These are phyloP conservation scores for Aureoboletus auriporus DNA, from an alignment of 768 basidiomycete genomes.

Conservation along the genomic window DNA sequence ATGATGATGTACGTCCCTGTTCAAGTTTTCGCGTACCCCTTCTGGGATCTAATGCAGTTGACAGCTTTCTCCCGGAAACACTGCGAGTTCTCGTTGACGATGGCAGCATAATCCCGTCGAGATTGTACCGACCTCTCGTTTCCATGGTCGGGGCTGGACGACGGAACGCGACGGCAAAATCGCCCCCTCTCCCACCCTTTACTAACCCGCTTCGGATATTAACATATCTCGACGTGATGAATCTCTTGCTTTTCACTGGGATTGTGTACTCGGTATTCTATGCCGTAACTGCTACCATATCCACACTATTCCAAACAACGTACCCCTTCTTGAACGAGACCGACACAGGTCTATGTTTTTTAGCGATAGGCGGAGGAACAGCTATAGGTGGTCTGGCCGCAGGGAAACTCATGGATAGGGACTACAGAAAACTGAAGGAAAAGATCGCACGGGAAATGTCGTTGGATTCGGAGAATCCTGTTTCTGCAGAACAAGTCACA, in stretches of 20 bases:
- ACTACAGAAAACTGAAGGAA: slow-evolving; percentile 47
- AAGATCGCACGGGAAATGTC: slow-evolving; percentile 9
- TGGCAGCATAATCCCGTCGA: slow-evolving; percentile 26
- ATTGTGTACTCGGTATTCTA: slow-evolving; percentile 52
- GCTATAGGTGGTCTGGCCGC: slow-evolving; percentile 52
- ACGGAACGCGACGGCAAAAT: background rate
- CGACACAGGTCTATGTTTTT: slow-evolving; percentile 70
- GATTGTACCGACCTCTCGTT: slow-evolving; percentile 26
- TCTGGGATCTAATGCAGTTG: background rate
- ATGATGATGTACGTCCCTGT: slow-evolving; percentile 9
- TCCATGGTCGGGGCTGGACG: slow-evolving; percentile 23
- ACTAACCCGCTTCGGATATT: slow-evolving; percentile 37
- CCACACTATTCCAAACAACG: slow-evolving; percentile 45
- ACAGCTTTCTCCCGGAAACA: slow-evolving; percentile 23
- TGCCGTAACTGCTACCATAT: slow-evolving; percentile 39
- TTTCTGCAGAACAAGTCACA: slow-evolving; percentile 17
- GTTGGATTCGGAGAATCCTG: slow-evolving; percentile 19
- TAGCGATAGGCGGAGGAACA: slow-evolving; percentile 73
- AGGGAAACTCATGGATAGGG: slow-evolving; percentile 63
- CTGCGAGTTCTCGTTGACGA: slow-evolving; percentile 23
- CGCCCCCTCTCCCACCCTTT: slow-evolving; percentile 21
- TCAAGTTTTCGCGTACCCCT: background rate
- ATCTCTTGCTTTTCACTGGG: slow-evolving; percentile 49
- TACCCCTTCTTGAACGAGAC: slow-evolving; percentile 49
- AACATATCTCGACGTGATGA: slow-evolving; percentile 34